A percentile compares a stretch with the other conserved stretches of the same genome.
Evolutionary conservation across 148 eudicot genomes (phyloP).

Genomic region (Rheum nobile): DNA sequence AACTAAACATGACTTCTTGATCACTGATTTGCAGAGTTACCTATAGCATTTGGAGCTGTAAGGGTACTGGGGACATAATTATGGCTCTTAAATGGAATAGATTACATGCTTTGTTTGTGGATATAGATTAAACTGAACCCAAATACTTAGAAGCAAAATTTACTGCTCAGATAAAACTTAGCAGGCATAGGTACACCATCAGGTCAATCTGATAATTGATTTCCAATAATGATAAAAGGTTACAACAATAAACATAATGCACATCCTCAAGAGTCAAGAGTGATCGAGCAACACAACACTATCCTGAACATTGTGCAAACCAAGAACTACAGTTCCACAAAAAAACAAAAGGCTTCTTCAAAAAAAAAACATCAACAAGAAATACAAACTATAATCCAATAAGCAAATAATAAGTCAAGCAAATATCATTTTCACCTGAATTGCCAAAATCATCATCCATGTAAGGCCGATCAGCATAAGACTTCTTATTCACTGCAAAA

Average conservation of each 20-base stretch:
- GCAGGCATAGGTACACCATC: background rate
- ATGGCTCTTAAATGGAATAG: background rate
- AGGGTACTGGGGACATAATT: background rate
- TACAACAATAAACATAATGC: background rate
- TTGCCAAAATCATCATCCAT: conserved; percentile 24
- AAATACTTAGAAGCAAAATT: background rate
- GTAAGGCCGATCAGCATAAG: conserved; percentile 23
- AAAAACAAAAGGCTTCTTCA: background rate
- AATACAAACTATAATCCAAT: background rate
- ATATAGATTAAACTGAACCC: background rate
- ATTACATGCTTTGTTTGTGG: background rate
- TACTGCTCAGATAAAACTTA: background rate
- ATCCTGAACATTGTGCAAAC: background rate
- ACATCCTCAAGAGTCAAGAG: background rate
- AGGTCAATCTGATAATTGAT: background rate
- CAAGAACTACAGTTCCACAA: background rate
- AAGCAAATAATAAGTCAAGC: conserved; percentile 3
- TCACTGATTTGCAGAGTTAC: background rate
- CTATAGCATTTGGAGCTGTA: background rate
- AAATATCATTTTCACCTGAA: conserved; percentile 31
- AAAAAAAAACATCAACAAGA: background rate
- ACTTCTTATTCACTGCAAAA: conserved; percentile 50
- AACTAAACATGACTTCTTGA: background rate
- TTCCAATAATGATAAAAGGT: background rate
- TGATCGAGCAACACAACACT: background rate